Percentiles rank a stretch among this genome's conserved stretches.
phyloP scores from a whole-genome alignment of 768 basidiomycete genomes.

The Panellus pusillus region DNA sequence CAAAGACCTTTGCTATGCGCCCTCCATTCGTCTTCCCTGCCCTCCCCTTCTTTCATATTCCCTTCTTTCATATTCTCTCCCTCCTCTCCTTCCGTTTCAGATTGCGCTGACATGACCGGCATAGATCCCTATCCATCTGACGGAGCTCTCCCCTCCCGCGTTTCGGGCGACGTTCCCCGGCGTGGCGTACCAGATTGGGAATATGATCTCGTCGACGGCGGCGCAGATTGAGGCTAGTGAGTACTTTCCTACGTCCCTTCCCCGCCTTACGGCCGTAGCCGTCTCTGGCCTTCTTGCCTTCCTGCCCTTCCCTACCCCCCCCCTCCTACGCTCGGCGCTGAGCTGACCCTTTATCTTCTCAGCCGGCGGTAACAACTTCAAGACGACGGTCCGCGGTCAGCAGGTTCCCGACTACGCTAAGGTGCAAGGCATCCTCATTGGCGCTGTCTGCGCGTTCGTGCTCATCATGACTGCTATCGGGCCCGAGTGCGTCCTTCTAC shows the following conservation, averaged over 20 bases:
- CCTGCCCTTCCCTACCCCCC: slow-evolving; percentile 20
- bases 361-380: slow-evolving; percentile 64
- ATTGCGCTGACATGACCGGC: not conserved
- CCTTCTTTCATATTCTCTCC: too few relatives aligned
- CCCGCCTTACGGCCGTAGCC: too few relatives aligned
- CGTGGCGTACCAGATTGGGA: slow-evolving; percentile 60
- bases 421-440: slow-evolving; percentile 88
- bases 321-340: not conserved
- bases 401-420: slow-evolving; percentile 68
- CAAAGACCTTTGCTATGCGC: not conserved
- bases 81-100: too few relatives aligned
- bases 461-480: slow-evolving; percentile 77
- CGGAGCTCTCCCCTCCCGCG: slow-evolving; percentile 67
- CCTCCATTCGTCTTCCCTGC: not conserved
- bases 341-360: not conserved
- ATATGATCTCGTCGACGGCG: slow-evolving; percentile 62
- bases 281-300: not conserved
- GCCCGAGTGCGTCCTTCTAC: slow-evolving; percentile 53
- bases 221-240: slow-evolving; percentile 60
- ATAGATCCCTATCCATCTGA: slow-evolving; percentile 62
- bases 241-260: slow-evolving; percentile 31
- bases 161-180: slow-evolving; percentile 73
- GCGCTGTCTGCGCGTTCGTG: slow-evolving; percentile 75
- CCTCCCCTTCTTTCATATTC: not conserved
- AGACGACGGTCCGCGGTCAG: slow-evolving; percentile 50